Base-by-base conservation (phyloP, 2,329 filamentous ascomycete species). In the Calycina herbarum region DNA sequence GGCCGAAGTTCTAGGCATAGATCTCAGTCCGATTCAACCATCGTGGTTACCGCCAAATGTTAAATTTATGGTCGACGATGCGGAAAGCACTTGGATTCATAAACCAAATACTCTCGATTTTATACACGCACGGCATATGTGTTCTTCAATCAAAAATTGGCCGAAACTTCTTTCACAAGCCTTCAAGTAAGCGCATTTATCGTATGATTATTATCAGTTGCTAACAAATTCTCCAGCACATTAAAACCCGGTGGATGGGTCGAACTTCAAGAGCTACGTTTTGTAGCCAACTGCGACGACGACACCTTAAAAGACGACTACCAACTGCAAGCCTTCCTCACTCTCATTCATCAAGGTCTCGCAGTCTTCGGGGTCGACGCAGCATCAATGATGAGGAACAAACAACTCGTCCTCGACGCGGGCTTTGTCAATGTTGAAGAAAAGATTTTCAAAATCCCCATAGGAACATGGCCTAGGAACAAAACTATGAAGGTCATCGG, bases 1-100 rank as follows among this genome's bases (percentile, higher is more conserved):
- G 72, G 79, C 59, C 76, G 82, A 77, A 75, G 76, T 83, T 77
- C 80, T 78, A 20, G 85, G 84, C 8, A 80, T 83, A 17, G 85
- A 87, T 69, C 79, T 87, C 2, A 84, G 82, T 2, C 83, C 84
- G 1, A 85, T 86, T 57, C 84, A 87, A 72, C 83, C 83, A 5
- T 78, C 78, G 17, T 82, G 81, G 76, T 81, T 87, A 7, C 86
- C 86, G 0, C 78, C 80, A 42, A 90, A 89, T 70, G 83, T 84
- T n/a, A 64, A 51, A 48, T 64, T 64, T 35, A 57, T 64, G 58
- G 63, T 64, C 3, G 63, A 64, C 24, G 63, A 64, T 64, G 58
- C 58, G 42, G 84, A 86, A 71, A 79, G 83, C 27, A 69, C 74
- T 24, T 79, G 78, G 78, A 75, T 85, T 17, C 80, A 85, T 66